Evolutionary conservation across 2,329 filamentous ascomycete genomes (phyloP).

Genomic region (Beauveria scarabaeidicola): DNA sequence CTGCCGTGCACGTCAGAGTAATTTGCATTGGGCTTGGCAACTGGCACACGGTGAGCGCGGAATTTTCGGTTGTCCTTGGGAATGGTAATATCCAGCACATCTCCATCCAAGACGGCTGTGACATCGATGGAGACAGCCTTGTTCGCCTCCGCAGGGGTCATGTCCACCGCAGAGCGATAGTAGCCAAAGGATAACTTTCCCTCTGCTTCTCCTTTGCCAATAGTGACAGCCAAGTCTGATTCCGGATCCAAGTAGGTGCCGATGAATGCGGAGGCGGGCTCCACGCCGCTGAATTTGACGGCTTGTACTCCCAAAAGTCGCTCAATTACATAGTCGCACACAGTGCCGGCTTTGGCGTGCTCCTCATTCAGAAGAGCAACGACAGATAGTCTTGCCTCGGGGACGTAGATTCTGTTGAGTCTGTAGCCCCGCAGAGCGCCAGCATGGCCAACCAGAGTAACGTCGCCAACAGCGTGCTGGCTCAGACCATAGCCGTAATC

Average conservation of each 20-base stretch:
- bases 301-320: conserved; percentile 20
- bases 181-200: conserved; percentile 25
- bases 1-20: conserved; percentile 24
- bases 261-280: conserved; percentile 20
- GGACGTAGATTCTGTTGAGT: conserved; percentile 26
- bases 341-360: conserved; percentile 17
- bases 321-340: conserved; percentile 24
- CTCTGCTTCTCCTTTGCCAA: conserved; percentile 16
- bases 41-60: conserved; percentile 1
- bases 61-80: conserved; percentile 16
- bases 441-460: conserved; percentile 27
- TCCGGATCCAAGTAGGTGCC: conserved; percentile 31
- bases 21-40: neutral
- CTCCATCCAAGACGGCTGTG: conserved; percentile 22
- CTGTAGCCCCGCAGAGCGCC: conserved; percentile 34
- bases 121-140: conserved; percentile 18
- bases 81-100: conserved; percentile 21
- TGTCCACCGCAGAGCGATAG: conserved; percentile 16
- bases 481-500: conserved; percentile 30
- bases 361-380: conserved; percentile 34
- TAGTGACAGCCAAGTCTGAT: conserved; percentile 24
- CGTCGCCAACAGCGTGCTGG: conserved; percentile 19
- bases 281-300: conserved; percentile 8
- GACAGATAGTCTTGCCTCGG: conserved; percentile 27
- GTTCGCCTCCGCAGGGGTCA: conserved; percentile 17